A percentile compares a stretch with the other conserved stretches of the same genome.
These are phyloP conservation scores for Backusella tuberculispora DNA, from an alignment of 192 early-diverging fungal species.

Conservation along the genomic window DNA sequence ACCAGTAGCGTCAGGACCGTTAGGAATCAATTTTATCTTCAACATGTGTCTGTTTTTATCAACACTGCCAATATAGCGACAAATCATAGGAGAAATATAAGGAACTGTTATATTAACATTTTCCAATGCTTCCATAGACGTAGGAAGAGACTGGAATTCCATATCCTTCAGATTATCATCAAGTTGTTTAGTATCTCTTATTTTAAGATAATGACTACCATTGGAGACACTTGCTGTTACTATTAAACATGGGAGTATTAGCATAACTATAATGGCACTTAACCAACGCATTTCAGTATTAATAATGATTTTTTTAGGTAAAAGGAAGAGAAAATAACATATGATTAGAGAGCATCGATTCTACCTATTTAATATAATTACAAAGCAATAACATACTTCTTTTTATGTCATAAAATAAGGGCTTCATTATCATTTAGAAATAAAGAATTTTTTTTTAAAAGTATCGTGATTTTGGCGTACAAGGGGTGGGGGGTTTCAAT, in stretches of 20 bases:
- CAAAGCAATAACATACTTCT: background rate
- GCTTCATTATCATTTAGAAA: background rate
- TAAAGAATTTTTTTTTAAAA: background rate
- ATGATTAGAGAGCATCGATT: background rate
- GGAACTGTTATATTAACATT: too few species aligned
- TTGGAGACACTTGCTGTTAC: background rate
- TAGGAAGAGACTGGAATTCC: too few species aligned
- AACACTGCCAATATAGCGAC: too few species aligned
- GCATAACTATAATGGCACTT: background rate
- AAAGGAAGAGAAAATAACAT: background rate
- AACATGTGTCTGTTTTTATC: too few species aligned
- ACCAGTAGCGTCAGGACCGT: too few species aligned
- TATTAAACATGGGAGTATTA: background rate
- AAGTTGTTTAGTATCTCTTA: too few species aligned
- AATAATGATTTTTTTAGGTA: too few species aligned
- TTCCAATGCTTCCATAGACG: too few species aligned
- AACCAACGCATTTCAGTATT: background rate
- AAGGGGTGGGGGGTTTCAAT: background rate
- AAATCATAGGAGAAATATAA: too few species aligned
- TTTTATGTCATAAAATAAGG: constrained; percentile 1
- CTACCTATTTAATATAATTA: background rate
- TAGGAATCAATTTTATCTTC: too few species aligned
- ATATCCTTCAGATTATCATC: too few species aligned
- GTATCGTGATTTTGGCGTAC: background rate
- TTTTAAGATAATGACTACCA: too few species aligned